phyloP scores from a whole-genome alignment of 495 filamentous ascomycete species.

The Hypomontagnella monticulosa region DNA sequence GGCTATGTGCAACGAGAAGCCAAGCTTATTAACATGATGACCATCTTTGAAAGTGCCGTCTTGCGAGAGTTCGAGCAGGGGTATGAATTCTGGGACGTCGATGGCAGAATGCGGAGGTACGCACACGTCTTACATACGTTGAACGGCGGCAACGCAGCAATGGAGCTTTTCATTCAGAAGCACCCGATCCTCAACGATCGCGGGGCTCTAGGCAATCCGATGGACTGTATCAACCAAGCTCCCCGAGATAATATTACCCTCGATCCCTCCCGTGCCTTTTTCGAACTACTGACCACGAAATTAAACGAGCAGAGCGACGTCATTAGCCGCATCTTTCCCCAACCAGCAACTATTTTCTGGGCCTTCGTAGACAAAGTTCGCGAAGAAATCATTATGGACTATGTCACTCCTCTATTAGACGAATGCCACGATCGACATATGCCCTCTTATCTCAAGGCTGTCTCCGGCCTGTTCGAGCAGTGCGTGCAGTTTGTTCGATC shows the following conservation, averaged over 20 bases:
- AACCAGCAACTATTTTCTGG: slow-evolving; percentile 74
- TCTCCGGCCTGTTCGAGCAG: slow-evolving; percentile 88
- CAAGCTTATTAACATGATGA: slow-evolving; percentile 75
- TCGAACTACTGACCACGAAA: slow-evolving; percentile 72
- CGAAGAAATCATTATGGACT: slow-evolving; percentile 86
- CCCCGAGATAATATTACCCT: slow-evolving; percentile 70
- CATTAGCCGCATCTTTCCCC: slow-evolving; percentile 86
- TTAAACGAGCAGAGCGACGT: slow-evolving; percentile 86
- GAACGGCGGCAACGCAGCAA: slow-evolving; percentile 80
- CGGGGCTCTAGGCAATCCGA: slow-evolving; percentile 75
- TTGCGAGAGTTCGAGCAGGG: slow-evolving; percentile 91
- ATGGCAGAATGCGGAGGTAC: slow-evolving; percentile 88
- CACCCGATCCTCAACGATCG: slow-evolving; percentile 82
- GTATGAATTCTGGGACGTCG: slow-evolving; percentile 87
- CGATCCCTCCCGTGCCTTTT: slow-evolving; percentile 83
- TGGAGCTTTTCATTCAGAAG: slow-evolving; percentile 88
- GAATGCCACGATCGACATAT: slow-evolving; percentile 83
- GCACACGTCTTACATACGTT: slow-evolving; percentile 83
- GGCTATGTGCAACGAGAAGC: slow-evolving; percentile 76
- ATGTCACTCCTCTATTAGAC: slow-evolving; percentile 85
- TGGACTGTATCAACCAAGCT: slow-evolving; percentile 83
- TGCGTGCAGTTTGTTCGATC: slow-evolving; percentile 76
- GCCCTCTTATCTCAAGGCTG: slow-evolving; percentile 83
- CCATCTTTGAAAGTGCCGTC: slow-evolving; percentile 90
- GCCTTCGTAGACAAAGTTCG: slow-evolving; percentile 83